phyloP scores from a whole-genome alignment of 2,329 filamentous ascomycete genomes.

The Coniochaeta prunicola region DNA sequence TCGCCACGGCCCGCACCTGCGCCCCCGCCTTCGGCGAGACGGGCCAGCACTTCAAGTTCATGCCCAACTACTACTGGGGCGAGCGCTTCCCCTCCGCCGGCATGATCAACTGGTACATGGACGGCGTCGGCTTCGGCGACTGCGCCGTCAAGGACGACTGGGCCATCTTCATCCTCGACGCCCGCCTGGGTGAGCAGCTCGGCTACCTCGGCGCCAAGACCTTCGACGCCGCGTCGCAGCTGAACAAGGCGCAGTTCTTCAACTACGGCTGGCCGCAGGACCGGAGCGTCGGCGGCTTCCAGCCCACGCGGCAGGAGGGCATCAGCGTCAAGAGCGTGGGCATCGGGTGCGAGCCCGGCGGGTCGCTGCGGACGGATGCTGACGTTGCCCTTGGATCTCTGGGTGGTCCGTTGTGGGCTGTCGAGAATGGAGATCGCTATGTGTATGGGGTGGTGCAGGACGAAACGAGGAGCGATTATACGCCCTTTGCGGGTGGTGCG shows the following conservation, averaged over 20 bases:
- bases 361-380: background rate
- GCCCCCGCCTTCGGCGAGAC: background rate
- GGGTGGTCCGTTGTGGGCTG: background rate
- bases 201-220: constrained; percentile 15
- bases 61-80: constrained; percentile 28
- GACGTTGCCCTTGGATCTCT: background rate
- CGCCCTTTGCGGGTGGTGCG: background rate
- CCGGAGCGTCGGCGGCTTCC: background rate
- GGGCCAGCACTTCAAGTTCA: background rate
- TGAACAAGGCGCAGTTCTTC: constrained; percentile 29
- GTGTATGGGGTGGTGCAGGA: background rate
- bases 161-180: constrained; percentile 44
- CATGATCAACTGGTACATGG: constrained; percentile 43
- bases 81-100: constrained; percentile 36
- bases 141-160: constrained; percentile 36
- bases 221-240: constrained; percentile 26
- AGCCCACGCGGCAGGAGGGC: background rate
- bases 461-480: background rate
- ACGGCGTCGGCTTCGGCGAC: constrained; percentile 41
- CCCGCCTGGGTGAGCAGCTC: constrained; percentile 27
- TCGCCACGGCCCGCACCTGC: background rate
- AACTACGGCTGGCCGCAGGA: background rate
- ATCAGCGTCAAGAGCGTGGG: background rate
- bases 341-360: background rate
- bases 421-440: background rate